Evolutionary conservation across 2,329 filamentous ascomycete genomes (phyloP), one percentile per base, ranked within the genome.

Genomic region (Teratosphaeria viscida): DNA sequence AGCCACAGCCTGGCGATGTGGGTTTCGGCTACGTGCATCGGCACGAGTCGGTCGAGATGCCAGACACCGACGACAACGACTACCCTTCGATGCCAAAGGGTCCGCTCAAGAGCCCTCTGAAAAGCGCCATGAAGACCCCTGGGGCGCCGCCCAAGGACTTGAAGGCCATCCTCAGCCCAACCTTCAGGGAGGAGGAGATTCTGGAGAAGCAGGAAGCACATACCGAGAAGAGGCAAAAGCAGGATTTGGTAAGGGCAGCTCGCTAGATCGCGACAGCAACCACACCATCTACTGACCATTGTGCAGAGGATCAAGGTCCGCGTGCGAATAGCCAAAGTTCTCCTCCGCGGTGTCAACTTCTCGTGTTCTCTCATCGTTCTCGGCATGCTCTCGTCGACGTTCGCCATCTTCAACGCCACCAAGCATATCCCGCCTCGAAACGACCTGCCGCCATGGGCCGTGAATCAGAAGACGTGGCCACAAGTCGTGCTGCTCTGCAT

Each of bases 341-440:
- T 95, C 63, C 85, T 99, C n/a, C 88, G 94, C 65, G 88, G 90
- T 59, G 89, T 97, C 77, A 96, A 92, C 81, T 97, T 99, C 75
- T 91, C 90, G 75, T 99, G 94, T 80, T 92, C 89, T 74, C 81
- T 97, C 62, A 96, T 99, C 72, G 90, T 99, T 65, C 82, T 99
- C 60, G 81, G 91, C 63, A 92, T 99, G 84, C 79, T 99, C 58
- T 86, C 88, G 14, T 84, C 90, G n/a, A 90, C 90, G 3, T 89
- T 99, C 70, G 79, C 85, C 66, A 92, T 99, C 74, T 99, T 99
- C 84, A 90, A 94, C 74, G 83, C 91, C 56, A 96, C 94, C 61
- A 89, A 84, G 71, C 58, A 76, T 16, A 79, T 99, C 1, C 84
- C 91, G 37, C 70, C 84, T 14, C 84, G 92, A 65, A 96, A 90